Base-by-base conservation (phyloP, 1,139 yeast species). In the Yamadazyma sp. region DNA sequence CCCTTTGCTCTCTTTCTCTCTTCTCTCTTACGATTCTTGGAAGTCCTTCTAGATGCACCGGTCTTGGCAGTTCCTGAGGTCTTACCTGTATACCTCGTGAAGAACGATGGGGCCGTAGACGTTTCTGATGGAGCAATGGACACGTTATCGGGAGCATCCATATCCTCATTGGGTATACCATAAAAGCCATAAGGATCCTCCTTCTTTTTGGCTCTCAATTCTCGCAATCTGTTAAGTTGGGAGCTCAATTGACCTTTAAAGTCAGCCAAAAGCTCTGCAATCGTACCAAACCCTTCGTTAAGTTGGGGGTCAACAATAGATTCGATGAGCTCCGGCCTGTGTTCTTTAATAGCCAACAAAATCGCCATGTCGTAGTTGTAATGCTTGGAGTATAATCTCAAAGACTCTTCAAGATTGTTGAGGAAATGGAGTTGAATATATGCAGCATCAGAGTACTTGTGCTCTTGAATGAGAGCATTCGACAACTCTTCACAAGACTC, bases 1-100 rank as follows among this genome's bases (percentile, higher is more conserved):
- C 98, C 98, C 53, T 96, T 80, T 1, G 98, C 99, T 46, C 82
- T 78, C 67, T 94, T 94, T 54, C 98, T 80, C 59, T 92, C 98
- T 62, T 92, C 97, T 52, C 98, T 79, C 60, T 96, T 87, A 46
- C 82, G 79, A 61, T 90, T 92, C 64, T 92, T 94, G 8, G 95
- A 77, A 0, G 98, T 89, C 54, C 84, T 78, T 62, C 98, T 78
- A 0, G 97, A 84, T 1, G 94, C 97, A 18, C 97, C 97, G 0
- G 98, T 92, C 58, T 86, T 86, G 4, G 97, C 98, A 3, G 98
- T 92, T 16, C 96, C 96, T 0, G 85, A 75, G 1, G 97, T 89
- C 62, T 90, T 89, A 47, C 97, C 97, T 0, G 99, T 92, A 60
- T 92, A 92, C 56, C 95, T 77, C 0, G 98, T 92, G 64, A 89